Conservation (phyloP, 805 yeast species). For the Dipodascopsis uninucleata region DNA sequence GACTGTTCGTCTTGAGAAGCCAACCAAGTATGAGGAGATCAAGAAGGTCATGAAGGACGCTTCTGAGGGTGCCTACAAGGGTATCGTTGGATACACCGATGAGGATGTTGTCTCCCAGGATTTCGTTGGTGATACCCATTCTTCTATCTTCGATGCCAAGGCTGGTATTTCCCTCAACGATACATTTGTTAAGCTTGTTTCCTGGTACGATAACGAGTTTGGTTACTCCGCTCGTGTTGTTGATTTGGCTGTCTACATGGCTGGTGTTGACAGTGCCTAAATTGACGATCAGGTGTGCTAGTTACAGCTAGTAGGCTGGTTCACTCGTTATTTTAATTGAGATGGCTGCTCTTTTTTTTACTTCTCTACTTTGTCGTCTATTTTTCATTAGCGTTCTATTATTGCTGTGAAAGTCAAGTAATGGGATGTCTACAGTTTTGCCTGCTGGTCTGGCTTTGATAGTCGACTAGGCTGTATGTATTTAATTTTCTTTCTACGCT, state of each 20-base stretch:
- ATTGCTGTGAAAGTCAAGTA: too few species aligned
- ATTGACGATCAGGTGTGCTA: slow-evolving; percentile 22
- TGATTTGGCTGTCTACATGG: slow-evolving; percentile 79
- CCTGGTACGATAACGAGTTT: slow-evolving; percentile 95
- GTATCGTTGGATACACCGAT: slow-evolving; percentile 84
- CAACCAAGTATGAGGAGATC: slow-evolving; percentile 80
- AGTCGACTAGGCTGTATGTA: too few species aligned
- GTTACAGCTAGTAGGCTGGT: too few species aligned
- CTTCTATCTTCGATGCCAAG: slow-evolving; percentile 85
- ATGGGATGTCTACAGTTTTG: too few species aligned
- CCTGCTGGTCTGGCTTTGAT: too few species aligned
- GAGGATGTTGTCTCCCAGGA: slow-evolving; percentile 90
- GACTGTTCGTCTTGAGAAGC: slow-evolving; percentile 75
- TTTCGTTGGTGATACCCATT: slow-evolving; percentile 77
- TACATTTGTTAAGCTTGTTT: slow-evolving; percentile 82
- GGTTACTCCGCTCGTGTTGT: slow-evolving; percentile 97
- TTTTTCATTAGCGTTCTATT: too few species aligned
- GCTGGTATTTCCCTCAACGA: slow-evolving; percentile 88
- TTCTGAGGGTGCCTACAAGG: slow-evolving; percentile 73
- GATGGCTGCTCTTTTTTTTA: too few species aligned
- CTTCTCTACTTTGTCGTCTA: too few species aligned
- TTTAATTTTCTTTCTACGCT: too few species aligned
- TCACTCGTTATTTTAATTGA: too few species aligned
- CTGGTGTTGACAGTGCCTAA: slow-evolving; percentile 55
- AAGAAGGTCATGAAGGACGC: slow-evolving; percentile 71